These are phyloP conservation scores for Apiospora phragmitis DNA, from an alignment of 2,329 filamentous ascomycete species.

Conservation along the genomic window DNA sequence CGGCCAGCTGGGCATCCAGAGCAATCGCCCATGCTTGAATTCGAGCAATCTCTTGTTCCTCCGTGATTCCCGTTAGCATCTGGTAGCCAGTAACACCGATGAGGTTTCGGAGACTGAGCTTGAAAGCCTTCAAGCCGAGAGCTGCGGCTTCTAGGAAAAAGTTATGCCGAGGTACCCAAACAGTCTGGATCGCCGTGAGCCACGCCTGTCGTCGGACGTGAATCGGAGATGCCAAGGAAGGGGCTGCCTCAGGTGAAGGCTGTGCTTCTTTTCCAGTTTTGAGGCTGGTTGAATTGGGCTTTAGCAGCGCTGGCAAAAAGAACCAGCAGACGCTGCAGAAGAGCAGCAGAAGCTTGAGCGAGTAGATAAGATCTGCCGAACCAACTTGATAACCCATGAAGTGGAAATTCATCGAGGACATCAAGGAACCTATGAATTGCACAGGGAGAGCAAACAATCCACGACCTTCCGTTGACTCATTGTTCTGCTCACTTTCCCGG, in stretches of 20 bases:
- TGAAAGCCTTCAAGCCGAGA: constrained; percentile 75
- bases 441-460: constrained; percentile 67
- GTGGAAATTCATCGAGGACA: constrained; percentile 50
- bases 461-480: constrained; percentile 63
- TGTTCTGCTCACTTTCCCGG: constrained; percentile 64
- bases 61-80: constrained; percentile 74
- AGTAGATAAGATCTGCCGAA: constrained; percentile 45
- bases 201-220: constrained; percentile 85
- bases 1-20: constrained; percentile 87
- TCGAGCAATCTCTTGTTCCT: constrained; percentile 82
- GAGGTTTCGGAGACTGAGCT: constrained; percentile 76
- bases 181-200: constrained; percentile 89
- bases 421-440: constrained; percentile 52
- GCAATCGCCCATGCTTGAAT: constrained; percentile 93
- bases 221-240: constrained; percentile 78
- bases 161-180: constrained; percentile 86
- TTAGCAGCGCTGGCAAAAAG: constrained; percentile 55
- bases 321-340: constrained; percentile 56
- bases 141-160: constrained; percentile 85
- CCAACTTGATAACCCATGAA: constrained; percentile 55
- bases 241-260: constrained; percentile 51
- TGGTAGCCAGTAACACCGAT: constrained; percentile 79
- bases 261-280: constrained; percentile 41
- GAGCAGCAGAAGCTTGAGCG: constrained; percentile 53
- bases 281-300: constrained; percentile 53